Percentiles rank a stretch among this genome's conserved stretches.
Evolutionary conservation across 2,329 filamentous ascomycete species (phyloP).

Genomic region (Talaromyces sp.): DNA sequence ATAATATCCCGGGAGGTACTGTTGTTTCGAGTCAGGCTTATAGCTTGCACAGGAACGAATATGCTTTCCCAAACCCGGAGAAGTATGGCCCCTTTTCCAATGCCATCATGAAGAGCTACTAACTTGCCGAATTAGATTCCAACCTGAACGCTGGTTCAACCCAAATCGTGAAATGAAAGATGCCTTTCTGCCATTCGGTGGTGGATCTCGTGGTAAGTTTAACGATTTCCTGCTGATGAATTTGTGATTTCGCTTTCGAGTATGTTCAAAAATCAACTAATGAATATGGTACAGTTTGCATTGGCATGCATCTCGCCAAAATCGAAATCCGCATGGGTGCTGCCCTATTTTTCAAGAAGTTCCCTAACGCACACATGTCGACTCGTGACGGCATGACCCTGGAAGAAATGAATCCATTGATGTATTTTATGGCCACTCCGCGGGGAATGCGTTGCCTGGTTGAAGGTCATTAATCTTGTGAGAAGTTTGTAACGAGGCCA

Average conservation of each 20-base stretch:
- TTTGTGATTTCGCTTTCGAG: too few species aligned
- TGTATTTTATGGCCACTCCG: slow-evolving; percentile 44
- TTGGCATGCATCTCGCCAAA: slow-evolving; percentile 63
- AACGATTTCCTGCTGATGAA: background rate
- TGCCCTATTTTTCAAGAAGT: slow-evolving; percentile 48
- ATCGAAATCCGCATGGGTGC: slow-evolving; percentile 54
- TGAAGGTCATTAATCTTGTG: background rate
- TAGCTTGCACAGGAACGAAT: slow-evolving; percentile 52
- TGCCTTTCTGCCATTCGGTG: slow-evolving; percentile 65
- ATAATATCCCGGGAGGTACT: slow-evolving; percentile 49
- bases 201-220: slow-evolving; percentile 52
- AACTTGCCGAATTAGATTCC: slow-evolving; percentile 36
- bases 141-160: slow-evolving; percentile 50
- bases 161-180: slow-evolving; percentile 39
- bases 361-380: slow-evolving; percentile 1
- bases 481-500: background rate
- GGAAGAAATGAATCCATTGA: slow-evolving; percentile 41
- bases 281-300: slow-evolving; percentile 45
- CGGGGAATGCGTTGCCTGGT: slow-evolving; percentile 37
- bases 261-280: background rate
- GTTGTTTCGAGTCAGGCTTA: slow-evolving; percentile 53
- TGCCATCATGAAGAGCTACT: slow-evolving; percentile 18
- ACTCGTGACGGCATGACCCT: slow-evolving; percentile 21
- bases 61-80: slow-evolving; percentile 48
- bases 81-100: slow-evolving; percentile 26